Evolutionary conservation across 257 asterid species (phyloP), one percentile per base, ranked within the genome.

Genomic region (Paulownia fortunei): DNA sequence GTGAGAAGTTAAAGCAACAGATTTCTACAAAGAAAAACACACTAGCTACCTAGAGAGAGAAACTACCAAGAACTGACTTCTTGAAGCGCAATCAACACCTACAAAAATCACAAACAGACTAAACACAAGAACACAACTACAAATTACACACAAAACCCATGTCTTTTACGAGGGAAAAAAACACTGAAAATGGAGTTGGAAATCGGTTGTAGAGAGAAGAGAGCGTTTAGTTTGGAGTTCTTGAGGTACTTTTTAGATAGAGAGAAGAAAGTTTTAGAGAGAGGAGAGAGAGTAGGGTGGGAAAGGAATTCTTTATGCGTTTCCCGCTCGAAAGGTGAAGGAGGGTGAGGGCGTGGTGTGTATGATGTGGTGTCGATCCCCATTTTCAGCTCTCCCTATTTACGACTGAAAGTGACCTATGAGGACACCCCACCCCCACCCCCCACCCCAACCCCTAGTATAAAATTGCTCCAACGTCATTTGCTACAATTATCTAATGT

Each of bases 331-430:
- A 80, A 74, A 72, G 79, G 82, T 36, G 54, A 18, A 44, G 81
- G 67, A 51, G 75, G 74, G 66, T 4, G 52, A 69, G 77, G 49
- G 72, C 72, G 78, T 78, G 78, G 78, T 49, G 47, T 47, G 68
- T 23, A 18, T 72, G 74, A 61, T 54, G 83, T 62, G 79, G 76
- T 68, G 80, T 80, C 72, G 66, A 80, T 74, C 76, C 83, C 76
- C 67, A 73, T 80, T 80, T 80, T 73, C 71, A 80, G 83, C 76
- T 80, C 70, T 67, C 79, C 54, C 72, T 67, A 74, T 73, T 80
- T 74, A 80, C 76, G 58, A 67, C 80, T 80, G 83, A 80, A 74
- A 74, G 80, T 47, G 83, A 80, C 83, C 80, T 18, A 46, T 80
- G 76, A 67, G 37, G 67, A 76, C 79, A 67, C 34, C 73, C 73